Evolutionary conservation across 78 protist genomes (phyloP), one percentile per base, ranked within the genome.

Genomic region (Carpediemonas membranifera): DNA sequence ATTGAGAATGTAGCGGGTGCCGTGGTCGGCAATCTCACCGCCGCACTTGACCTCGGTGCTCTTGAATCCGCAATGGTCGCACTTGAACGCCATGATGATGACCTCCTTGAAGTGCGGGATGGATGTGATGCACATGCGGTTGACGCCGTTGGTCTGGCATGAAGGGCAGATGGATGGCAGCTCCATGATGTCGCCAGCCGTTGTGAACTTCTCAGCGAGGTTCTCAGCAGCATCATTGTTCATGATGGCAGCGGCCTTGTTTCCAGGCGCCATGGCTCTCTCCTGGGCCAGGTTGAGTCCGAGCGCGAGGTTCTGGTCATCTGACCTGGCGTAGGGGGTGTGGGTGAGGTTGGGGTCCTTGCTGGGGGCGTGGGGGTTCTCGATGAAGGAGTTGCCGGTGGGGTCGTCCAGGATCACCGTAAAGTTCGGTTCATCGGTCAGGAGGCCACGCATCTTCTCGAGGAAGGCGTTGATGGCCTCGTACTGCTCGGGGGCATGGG

Each of bases 81-180:
- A 90, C 21, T 24, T 61, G 59, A 61, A 71, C 9, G 88, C 80
- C 88, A 88, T 84, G 28, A 90, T 47, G 15, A 86, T 51, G 0
- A 84, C 78, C 41, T 87, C 85, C 73, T 90, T 85, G 74, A 88
- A 88, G 80, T 85, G 59, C 21, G 92, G 94, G 24, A 89, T 89
- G 36, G 79, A 82, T 3, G 84, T 79, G 24, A 84, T 44, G 13
- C 86, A 70, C 47, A 88, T 25, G 7, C 86, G 59, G 3, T 90
- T 85, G 21, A 60, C 28, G 34, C 92, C 95, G 25, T 73, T 44
- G 19, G 73, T 58, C 9, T 57, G 57, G 54, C 85, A 81, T 21
- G 51, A 21, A 7, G 72, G 11, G 36, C 85, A 81, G 15, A 64
- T 28, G 28, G 33, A 9, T 28, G 7, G 21, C 9, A 64, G 37